Base-by-base conservation (phyloP, 1,284 basidiomycete genomes). In the Megacollybia platyphylla region DNA sequence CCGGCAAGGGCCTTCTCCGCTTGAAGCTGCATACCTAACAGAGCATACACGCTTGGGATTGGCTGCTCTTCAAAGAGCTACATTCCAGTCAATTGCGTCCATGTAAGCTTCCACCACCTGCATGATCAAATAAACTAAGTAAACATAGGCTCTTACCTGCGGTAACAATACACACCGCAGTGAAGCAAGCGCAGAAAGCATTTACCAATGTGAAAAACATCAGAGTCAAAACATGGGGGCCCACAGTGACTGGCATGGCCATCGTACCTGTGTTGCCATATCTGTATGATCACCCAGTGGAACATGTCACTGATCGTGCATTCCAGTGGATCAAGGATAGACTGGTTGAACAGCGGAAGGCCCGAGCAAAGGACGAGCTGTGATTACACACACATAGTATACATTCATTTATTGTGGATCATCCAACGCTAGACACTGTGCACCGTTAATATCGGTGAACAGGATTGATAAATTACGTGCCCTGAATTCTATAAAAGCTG, bases 71-170 rank as follows among this genome's bases (percentile, higher is more conserved):
- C 80, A 89, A 59, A 75, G 86, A 52, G 81, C 83, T 2, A 71
- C 79, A 6, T 94, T 94, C 65, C 89, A 94, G 60, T 83, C 79
- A n/a, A 67, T 90, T 30, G 89, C 89, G 3, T 89, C 86, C 29
- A 92, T 93, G 87, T 84, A 53, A 40, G 72, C 63, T 17, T 48
- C 40, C 35, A 18, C 44, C 15, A 44, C 36, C 31, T 34, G 36
- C 37, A 13, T 32, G 34, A 13, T 15, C 39, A 18, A 40, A 10
- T 35, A 29, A 30, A 38, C 15, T 36, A 47, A 17, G 45, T 27
- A 42, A 13, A 41, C 43, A 31, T 50, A 86, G 82, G 82, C 82
- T 76, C 5, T 68, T 85, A 20, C 80, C 82, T 11, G 83, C 79
- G 2, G 73, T 88, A 51, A 90, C 87, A 0, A 90, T 91, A 46